Evolutionary conservation across 352 stramenopile species (phyloP).

Genomic region (Phytopythium ostracodes): DNA sequence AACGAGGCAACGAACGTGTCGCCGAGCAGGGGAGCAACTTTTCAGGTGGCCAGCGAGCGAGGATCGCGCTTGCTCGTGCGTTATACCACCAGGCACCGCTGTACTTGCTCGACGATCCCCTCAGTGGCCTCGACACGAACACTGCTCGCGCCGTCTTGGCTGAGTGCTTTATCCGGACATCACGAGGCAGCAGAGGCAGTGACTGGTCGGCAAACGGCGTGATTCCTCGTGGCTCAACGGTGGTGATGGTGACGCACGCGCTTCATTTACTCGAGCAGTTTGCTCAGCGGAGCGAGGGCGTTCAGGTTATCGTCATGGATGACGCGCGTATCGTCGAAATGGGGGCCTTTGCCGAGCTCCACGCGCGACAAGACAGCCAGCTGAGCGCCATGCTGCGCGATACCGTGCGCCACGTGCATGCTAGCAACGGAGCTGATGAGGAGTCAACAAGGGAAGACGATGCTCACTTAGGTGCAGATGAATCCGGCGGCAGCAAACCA

Average conservation of each 20-base stretch:
- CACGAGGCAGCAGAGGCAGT: constrained; percentile 2
- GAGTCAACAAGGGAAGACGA: not conserved
- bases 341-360: constrained; percentile 25
- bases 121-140: constrained; percentile 72
- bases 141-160: constrained; percentile 50
- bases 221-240: constrained; percentile 39
- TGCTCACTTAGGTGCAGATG: not conserved
- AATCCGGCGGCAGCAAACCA: not conserved
- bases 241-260: constrained; percentile 78
- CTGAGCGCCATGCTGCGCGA: constrained; percentile 25
- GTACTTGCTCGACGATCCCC: constrained; percentile 88
- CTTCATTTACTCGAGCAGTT: constrained; percentile 64
- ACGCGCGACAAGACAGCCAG: constrained; percentile 14
- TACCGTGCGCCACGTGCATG: not conserved
- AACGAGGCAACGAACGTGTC: constrained; percentile 35
- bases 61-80: constrained; percentile 83
- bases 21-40: constrained; percentile 81
- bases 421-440: not conserved
- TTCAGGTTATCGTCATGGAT: constrained; percentile 56
- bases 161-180: constrained; percentile 36
- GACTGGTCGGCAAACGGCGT: constrained; percentile 17
- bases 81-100: constrained; percentile 65
- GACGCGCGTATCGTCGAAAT: constrained; percentile 48
- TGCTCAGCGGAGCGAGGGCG: constrained; percentile 12
- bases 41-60: constrained; percentile 76